These are phyloP conservation scores for Podaxis sp. DNA, from an alignment of 768 basidiomycete genomes.

Conservation along the genomic window DNA sequence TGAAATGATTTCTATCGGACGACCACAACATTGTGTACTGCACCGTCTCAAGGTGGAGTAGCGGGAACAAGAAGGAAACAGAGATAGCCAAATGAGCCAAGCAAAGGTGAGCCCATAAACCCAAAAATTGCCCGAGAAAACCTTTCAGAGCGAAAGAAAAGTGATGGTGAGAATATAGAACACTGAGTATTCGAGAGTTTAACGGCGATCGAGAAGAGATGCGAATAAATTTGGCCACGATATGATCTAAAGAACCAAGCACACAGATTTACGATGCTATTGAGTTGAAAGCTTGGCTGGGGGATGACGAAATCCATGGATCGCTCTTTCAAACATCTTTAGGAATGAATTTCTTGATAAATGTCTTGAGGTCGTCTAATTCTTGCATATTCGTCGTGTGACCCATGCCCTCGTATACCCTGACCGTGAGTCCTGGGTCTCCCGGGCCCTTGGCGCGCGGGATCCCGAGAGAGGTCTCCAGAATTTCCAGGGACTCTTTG, in stretches of 20 bases:
- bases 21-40: background rate
- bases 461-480: conserved; percentile 53
- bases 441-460: conserved; percentile 32
- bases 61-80: background rate
- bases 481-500: conserved; percentile 48
- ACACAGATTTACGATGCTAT: background rate
- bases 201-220: background rate
- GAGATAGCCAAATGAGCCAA: background rate
- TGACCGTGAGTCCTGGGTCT: conserved; percentile 58
- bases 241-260: background rate
- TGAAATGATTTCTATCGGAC: background rate
- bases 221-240: background rate
- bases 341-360: conserved; percentile 61
- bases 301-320: background rate
- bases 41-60: background rate
- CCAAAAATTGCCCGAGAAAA: background rate
- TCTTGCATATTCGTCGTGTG: conserved; percentile 67
- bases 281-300: background rate
- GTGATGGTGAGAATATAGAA: background rate
- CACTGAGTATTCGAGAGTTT: background rate
- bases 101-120: background rate
- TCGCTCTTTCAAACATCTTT: background rate
- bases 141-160: conserved; percentile 1
- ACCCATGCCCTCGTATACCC: conserved; percentile 59
- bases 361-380: conserved; percentile 63